Evolutionary conservation across 805 yeast species (phyloP).

Genomic region (Sungouiozyma ichnusensis): DNA sequence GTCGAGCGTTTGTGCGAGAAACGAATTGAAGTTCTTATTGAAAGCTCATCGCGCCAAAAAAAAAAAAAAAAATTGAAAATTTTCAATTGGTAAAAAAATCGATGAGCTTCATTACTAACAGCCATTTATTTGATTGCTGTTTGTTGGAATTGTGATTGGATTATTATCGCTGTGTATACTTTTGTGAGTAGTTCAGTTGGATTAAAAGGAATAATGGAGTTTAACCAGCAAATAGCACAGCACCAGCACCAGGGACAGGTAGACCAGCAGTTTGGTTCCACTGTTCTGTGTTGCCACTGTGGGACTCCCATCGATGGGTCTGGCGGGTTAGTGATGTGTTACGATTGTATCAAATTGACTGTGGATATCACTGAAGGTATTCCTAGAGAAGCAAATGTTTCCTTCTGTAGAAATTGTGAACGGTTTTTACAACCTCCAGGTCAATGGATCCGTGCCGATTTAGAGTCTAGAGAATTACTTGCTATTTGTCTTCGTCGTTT

Average conservation of each 20-base stretch:
- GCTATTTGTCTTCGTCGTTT: constrained; percentile 84
- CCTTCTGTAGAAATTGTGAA: constrained; percentile 96
- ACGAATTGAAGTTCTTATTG: too few relatives aligned
- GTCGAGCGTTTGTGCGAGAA: too few relatives aligned
- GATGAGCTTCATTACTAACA: constrained; percentile 16
- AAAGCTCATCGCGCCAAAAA: neutral
- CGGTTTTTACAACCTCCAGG: constrained; percentile 89
- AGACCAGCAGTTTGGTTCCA: constrained; percentile 41
- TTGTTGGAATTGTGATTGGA: too few relatives aligned
- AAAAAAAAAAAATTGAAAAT: neutral
- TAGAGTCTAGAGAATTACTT: constrained; percentile 85
- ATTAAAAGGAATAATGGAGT: constrained; percentile 17
- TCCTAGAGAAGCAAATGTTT: constrained; percentile 87
- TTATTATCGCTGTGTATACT: too few relatives aligned
- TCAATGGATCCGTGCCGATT: constrained; percentile 84
- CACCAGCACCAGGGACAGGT: constrained; percentile 42
- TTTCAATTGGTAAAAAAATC: constrained; percentile 10
- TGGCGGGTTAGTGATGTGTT: constrained; percentile 85
- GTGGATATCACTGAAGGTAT: constrained; percentile 91
- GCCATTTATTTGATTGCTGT: too few relatives aligned
- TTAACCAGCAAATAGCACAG: constrained; percentile 10
- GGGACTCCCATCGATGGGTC: constrained; percentile 98
- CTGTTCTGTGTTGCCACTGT: constrained; percentile 95
- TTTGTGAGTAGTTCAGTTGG: too few relatives aligned
- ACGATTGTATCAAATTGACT: constrained; percentile 89